Evolutionary conservation across 2,329 filamentous ascomycete species (phyloP), one percentile per base, ranked within the genome.

Genomic region (Fragosphaeria purpurea): DNA sequence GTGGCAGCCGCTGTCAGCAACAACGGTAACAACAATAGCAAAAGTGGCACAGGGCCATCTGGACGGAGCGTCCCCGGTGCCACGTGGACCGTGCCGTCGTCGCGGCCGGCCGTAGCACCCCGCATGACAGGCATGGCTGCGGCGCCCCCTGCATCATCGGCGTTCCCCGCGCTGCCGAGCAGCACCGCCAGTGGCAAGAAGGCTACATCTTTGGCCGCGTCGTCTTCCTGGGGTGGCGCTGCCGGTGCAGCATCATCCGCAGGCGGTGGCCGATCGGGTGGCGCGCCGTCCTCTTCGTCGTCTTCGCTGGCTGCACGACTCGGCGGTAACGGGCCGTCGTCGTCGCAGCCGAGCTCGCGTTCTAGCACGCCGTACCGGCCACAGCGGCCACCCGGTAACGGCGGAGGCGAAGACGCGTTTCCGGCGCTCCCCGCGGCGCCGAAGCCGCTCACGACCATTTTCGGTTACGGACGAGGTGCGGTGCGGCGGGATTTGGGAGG

Each of bases 361-460:
- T 34, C 51, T 6, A 37, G 41, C 42, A 22, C 55, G 44, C 48
- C 50, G 13, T 30, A 50, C 37, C 41, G 41, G 7, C 50, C 58
- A 22, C 22, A 22, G 22, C 22, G 22, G 22, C 22, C 22, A 22
- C 35, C 35, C 2, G 35, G 7, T 7, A 7, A 3, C 35, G 35
- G 35, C 31, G 51, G 58, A n/a, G 51, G 64, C 44, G 67, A 69
- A 43, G 84, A 90, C 55, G 80, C 82, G 0, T 96, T 96, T 67
- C 91, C 90, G 0, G 83, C 88, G 1, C 74, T 96, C 1, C 90
- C 90, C 0, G 75, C 82, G 0, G 89, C 88, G 1, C 77, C 86
- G 0, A 96, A 83, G 60, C 77, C 78, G 4, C 70, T 71, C 41
- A 80, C 77, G 1, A 80, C 77, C 0, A 79, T 83, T 43, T 81